phyloP scores from a whole-genome alignment of 176 grass and related monocot species.

The Oryza meyeriana region DNA sequence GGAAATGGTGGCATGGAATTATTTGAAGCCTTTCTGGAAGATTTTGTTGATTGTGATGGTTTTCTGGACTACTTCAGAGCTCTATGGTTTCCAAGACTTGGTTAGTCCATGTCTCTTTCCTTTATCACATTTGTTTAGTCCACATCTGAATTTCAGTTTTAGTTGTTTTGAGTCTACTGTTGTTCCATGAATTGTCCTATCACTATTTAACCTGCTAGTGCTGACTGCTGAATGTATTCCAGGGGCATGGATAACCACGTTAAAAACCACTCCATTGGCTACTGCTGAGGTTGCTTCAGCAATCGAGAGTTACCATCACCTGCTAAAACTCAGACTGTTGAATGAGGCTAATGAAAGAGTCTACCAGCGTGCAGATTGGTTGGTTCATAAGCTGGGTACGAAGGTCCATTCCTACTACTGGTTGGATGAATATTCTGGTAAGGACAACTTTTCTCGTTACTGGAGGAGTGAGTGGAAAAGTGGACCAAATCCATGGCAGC shows the following conservation, averaged over 20 bases:
- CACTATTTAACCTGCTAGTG: constrained; percentile 5
- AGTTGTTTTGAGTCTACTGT: background rate
- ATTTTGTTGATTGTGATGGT: constrained; percentile 64
- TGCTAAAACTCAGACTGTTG: constrained; percentile 74
- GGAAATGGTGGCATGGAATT: constrained; percentile 58
- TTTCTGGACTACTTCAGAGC: constrained; percentile 88
- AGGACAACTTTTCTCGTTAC: constrained; percentile 77
- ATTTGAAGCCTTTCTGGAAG: constrained; percentile 62
- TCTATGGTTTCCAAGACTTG: constrained; percentile 73
- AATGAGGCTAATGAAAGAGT: constrained; percentile 64
- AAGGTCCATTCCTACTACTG: constrained; percentile 95
- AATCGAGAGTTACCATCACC: constrained; percentile 83
- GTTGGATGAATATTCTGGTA: constrained; percentile 78
- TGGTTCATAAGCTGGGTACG: constrained; percentile 79
- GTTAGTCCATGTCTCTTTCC: constrained; percentile 48
- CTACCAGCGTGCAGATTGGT: constrained; percentile 72
- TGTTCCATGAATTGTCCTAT: constrained; percentile 14
- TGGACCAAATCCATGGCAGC: constrained; percentile 57
- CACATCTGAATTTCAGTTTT: constrained; percentile 12
- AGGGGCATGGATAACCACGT: constrained; percentile 61
- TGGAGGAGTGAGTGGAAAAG: constrained; percentile 85
- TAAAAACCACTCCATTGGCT: constrained; percentile 68
- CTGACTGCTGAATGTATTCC: constrained; percentile 23
- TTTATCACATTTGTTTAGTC: constrained; percentile 12
- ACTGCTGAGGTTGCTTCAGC: constrained; percentile 70